These are phyloP conservation scores for Chytriomyces sp. DNA, from an alignment of 192 early-diverging fungal genomes.

Conservation along the genomic window DNA sequence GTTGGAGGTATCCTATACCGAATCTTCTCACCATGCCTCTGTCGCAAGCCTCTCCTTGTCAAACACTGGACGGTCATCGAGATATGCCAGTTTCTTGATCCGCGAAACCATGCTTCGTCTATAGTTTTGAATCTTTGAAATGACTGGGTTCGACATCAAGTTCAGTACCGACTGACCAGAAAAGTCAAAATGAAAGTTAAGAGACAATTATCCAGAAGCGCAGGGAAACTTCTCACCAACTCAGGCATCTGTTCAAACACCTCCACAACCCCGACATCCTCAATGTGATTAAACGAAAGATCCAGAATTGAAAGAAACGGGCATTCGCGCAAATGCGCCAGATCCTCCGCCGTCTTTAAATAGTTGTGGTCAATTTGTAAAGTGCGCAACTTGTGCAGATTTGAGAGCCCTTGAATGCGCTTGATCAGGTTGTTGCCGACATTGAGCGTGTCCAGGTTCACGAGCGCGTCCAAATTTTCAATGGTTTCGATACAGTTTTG, in stretches of 20 bases:
- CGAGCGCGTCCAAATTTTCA: constrained; percentile 45
- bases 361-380: constrained; percentile 61
- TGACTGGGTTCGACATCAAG: constrained; percentile 64
- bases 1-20: background rate
- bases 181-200: constrained; percentile 6
- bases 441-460: constrained; percentile 59
- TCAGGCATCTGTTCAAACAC: constrained; percentile 58
- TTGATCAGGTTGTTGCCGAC: constrained; percentile 65
- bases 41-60: constrained; percentile 60
- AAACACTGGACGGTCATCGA: constrained; percentile 68
- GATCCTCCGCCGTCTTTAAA: constrained; percentile 49
- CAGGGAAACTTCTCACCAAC: constrained; percentile 42
- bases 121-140: constrained; percentile 60
- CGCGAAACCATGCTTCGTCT: constrained; percentile 52
- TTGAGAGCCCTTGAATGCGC: constrained; percentile 37
- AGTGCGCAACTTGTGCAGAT: constrained; percentile 50
- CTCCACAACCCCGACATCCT: constrained; percentile 59
- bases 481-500: constrained; percentile 65
- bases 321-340: constrained; percentile 46
- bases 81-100: constrained; percentile 53
- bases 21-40: constrained; percentile 58
- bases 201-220: background rate
- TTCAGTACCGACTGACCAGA: constrained; percentile 60
- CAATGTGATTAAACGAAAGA: constrained; percentile 60
- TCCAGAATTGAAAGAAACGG: constrained; percentile 56